Percentiles rank a stretch among this genome's conserved stretches.
Conservation (phyloP, 768 basidiomycete species). For the Lactarius evosmus region DNA sequence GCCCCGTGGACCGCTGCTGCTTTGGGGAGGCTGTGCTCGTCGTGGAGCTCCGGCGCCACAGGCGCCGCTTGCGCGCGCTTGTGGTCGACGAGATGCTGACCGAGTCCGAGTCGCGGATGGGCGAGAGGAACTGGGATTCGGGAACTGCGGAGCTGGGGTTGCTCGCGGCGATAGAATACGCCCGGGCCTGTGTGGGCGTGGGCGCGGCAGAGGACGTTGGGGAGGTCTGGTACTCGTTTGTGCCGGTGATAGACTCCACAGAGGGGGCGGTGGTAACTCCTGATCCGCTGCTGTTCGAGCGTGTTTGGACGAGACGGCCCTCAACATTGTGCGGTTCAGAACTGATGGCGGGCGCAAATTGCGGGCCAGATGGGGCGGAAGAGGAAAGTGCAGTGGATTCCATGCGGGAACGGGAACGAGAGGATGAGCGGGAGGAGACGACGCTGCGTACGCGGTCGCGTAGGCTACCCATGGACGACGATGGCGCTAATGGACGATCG, state of each 20-base stretch:
- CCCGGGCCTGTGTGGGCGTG: conserved; percentile 9
- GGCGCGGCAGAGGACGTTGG: conserved; percentile 1
- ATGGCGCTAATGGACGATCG: conserved; percentile 18
- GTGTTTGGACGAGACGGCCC: conserved; percentile 17
- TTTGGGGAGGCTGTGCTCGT: conserved; percentile 28
- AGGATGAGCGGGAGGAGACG: conserved; percentile 23
- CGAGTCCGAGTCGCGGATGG: conserved; percentile 27
- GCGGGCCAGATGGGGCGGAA: not conserved
- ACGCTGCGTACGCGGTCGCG: conserved; percentile 24
- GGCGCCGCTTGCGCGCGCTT: conserved; percentile 22
- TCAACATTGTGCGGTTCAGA: conserved; percentile 1
- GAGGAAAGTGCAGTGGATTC: conserved; percentile 1
- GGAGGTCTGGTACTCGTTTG: conserved; percentile 4
- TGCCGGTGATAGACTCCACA: conserved; percentile 45
- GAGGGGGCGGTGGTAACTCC: conserved; percentile 34
- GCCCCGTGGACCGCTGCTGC: conserved; percentile 45
- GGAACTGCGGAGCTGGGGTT: not conserved
- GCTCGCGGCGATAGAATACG: conserved; percentile 5
- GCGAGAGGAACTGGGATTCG: conserved; percentile 20
- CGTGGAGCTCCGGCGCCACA: conserved; percentile 23
- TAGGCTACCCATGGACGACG: conserved; percentile 25
- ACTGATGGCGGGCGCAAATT: not conserved
- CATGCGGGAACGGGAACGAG: conserved; percentile 15
- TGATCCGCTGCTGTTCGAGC: conserved; percentile 1
- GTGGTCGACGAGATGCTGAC: conserved; percentile 28